These are phyloP conservation scores for Gracilariopsis chorda DNA, from an alignment of 23 red algal species.

Conservation along the genomic window DNA sequence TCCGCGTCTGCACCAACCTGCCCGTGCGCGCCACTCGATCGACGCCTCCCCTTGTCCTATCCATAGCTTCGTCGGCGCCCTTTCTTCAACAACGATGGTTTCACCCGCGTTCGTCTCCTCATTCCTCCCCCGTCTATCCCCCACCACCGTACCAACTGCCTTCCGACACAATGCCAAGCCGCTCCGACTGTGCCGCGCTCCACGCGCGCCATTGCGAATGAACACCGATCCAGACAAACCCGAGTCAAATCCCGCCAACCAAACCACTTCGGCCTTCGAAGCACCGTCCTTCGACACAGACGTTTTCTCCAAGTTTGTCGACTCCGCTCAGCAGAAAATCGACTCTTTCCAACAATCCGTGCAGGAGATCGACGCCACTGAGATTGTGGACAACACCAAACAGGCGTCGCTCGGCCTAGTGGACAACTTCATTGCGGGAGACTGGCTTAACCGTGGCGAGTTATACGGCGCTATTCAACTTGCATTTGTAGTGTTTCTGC, in stretches of 20 bases:
- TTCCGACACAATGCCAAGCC: not conserved
- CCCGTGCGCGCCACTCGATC: too few species aligned
- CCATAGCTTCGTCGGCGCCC: too few species aligned
- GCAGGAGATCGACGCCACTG: slow-evolving; percentile 50
- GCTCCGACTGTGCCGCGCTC: not conserved
- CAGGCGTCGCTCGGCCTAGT: slow-evolving; percentile 58
- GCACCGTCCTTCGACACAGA: slow-evolving; percentile 56
- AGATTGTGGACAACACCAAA: slow-evolving; percentile 50
- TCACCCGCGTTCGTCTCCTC: slow-evolving; percentile 8
- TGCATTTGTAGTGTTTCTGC: slow-evolving; percentile 69
- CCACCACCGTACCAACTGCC: not conserved
- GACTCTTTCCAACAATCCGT: slow-evolving; percentile 38
- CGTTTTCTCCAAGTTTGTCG: slow-evolving; percentile 67
- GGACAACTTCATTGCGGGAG: slow-evolving; percentile 91
- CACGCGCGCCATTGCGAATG: not conserved
- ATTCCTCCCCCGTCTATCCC: not conserved
- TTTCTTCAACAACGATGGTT: too few species aligned
- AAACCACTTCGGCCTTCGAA: not conserved
- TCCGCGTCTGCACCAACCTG: too few species aligned
- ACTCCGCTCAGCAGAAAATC: slow-evolving; percentile 50
- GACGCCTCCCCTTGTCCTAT: too few species aligned
- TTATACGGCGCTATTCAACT: slow-evolving; percentile 84
- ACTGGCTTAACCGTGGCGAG: slow-evolving; percentile 95
- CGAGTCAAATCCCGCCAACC: not conserved
- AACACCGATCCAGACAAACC: not conserved